phyloP scores from a whole-genome alignment of 208 protist species.

The Crithidia sp. region DNA sequence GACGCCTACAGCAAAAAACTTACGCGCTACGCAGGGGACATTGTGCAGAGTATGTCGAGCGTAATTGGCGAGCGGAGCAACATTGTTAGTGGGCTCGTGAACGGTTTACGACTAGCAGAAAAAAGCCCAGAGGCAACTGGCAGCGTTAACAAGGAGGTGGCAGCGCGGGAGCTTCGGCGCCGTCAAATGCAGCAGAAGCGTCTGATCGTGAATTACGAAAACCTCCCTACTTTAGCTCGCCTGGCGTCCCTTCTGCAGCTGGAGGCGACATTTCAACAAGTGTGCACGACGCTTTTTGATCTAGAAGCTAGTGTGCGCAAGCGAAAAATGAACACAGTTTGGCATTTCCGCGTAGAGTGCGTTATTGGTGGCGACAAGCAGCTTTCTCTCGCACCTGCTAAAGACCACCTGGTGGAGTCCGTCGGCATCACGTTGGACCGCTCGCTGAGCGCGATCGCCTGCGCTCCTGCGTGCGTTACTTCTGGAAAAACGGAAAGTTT shows the following conservation, averaged over 20 bases:
- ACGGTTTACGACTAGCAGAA: constrained; percentile 22
- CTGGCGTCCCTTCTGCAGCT: constrained; percentile 81
- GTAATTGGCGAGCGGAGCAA: constrained; percentile 46
- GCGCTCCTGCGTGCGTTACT: constrained; percentile 33
- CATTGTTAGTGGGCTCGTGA: not conserved
- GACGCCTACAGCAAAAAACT: not conserved
- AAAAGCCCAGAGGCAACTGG: constrained; percentile 47
- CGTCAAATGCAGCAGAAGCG: constrained; percentile 75
- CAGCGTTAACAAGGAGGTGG: constrained; percentile 89
- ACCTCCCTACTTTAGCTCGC: constrained; percentile 77
- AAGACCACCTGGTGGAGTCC: constrained; percentile 44
- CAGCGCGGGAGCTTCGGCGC: constrained; percentile 61
- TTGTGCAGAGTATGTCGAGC: constrained; percentile 44
- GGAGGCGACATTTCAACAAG: constrained; percentile 75
- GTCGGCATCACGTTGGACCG: constrained; percentile 48
- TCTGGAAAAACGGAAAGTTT: constrained; percentile 24
- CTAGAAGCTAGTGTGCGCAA: constrained; percentile 50
- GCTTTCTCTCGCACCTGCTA: constrained; percentile 50
- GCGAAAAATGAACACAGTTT: constrained; percentile 38
- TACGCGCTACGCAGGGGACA: constrained; percentile 40
- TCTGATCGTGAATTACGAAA: constrained; percentile 81
- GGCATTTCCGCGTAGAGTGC: constrained; percentile 80
- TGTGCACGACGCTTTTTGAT: constrained; percentile 59
- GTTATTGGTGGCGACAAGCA: constrained; percentile 42
- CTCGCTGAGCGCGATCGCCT: constrained; percentile 30